Conservation (phyloP, 2,329 filamentous ascomycete species). For the Colletotrichum filicis region DNA sequence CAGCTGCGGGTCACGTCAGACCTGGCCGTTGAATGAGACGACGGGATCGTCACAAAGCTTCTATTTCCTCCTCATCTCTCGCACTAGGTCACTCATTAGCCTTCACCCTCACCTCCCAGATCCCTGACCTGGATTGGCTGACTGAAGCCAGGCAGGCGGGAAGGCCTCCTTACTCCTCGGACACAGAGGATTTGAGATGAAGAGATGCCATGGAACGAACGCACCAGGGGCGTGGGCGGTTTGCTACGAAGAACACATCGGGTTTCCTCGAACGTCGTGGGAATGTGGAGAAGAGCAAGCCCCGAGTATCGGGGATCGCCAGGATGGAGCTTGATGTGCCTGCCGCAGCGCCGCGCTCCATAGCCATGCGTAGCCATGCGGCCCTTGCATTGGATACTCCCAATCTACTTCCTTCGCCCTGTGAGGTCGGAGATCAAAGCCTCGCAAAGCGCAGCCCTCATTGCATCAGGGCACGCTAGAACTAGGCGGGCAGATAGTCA, state of each 20-base stretch:
- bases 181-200: slow-evolving; percentile 8
- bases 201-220: neutral
- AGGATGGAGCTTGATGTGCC: neutral
- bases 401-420: neutral
- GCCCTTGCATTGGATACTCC: neutral
- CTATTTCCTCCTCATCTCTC: neutral
- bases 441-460: neutral
- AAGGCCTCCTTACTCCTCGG: neutral
- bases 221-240: neutral
- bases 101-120: neutral
- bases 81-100: neutral
- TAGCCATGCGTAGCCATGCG: neutral
- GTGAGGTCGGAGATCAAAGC: neutral
- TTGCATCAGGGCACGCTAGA: neutral
- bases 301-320: neutral
- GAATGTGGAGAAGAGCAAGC: neutral
- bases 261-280: neutral
- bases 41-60: neutral
- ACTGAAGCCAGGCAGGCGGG: slow-evolving; percentile 1
- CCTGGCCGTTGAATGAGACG: neutral
- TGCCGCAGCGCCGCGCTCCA: neutral
- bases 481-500: neutral
- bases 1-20: neutral
- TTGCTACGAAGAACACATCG: neutral
- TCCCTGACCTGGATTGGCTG: neutral